phyloP scores from a whole-genome alignment of 768 basidiomycete genomes.

The Russula dissimulans region DNA sequence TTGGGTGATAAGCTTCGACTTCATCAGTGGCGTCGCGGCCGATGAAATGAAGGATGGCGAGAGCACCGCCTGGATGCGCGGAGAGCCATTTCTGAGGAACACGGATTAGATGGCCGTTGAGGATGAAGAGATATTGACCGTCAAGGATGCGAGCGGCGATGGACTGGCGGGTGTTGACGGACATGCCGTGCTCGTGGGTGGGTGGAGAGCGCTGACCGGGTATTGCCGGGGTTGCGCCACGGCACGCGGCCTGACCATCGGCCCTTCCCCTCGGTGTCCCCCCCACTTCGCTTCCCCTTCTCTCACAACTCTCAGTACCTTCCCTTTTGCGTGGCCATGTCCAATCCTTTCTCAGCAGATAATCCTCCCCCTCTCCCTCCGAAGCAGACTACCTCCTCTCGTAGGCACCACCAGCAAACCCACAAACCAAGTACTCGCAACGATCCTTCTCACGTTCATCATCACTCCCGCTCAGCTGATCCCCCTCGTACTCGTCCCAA shows the following conservation, averaged over 20 bases:
- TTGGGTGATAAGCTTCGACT: slow-evolving; percentile 82
- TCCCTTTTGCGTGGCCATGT: slow-evolving; percentile 7
- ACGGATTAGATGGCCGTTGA: slow-evolving; percentile 50
- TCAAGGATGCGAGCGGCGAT: slow-evolving; percentile 63
- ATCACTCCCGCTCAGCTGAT: slow-evolving; percentile 41
- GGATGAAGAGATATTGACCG: slow-evolving; percentile 71
- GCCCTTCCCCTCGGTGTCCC: neutral
- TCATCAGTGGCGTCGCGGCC: slow-evolving; percentile 94
- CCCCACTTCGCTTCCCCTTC: neutral
- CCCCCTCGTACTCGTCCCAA: slow-evolving; percentile 39
- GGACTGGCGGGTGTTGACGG: slow-evolving; percentile 33
- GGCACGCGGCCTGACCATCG: too few relatives aligned
- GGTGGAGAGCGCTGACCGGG: neutral
- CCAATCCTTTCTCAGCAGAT: slow-evolving; percentile 7
- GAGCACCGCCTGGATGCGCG: slow-evolving; percentile 81
- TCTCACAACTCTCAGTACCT: neutral
- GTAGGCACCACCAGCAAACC: slow-evolving; percentile 16
- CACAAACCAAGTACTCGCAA: slow-evolving; percentile 25
- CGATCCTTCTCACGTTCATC: slow-evolving; percentile 63
- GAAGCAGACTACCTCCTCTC: slow-evolving; percentile 23
- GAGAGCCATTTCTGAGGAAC: slow-evolving; percentile 72
- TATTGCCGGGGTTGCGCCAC: neutral
- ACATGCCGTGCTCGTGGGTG: neutral
- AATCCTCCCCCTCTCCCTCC: slow-evolving; percentile 29
- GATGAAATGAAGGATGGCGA: slow-evolving; percentile 88